Conservation (phyloP, 768 basidiomycete species). For the Suillus sp. region DNA sequence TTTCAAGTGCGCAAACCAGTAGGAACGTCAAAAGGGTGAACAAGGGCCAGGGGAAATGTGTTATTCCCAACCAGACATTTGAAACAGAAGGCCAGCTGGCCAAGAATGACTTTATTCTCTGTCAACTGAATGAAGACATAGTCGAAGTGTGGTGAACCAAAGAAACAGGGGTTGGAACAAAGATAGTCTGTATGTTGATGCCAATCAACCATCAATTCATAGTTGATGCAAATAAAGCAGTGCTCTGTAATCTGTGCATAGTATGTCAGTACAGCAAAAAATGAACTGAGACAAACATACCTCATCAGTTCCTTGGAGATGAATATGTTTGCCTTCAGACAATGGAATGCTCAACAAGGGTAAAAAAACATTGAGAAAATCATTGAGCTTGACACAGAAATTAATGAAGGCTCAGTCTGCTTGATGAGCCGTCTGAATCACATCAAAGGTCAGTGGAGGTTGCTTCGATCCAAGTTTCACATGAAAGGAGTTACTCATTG, state of each 20-base stretch:
- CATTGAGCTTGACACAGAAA: background rate
- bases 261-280: background rate
- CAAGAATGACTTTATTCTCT: too few relatives aligned
- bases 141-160: too few relatives aligned
- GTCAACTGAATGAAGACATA: too few relatives aligned
- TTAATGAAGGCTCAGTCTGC: background rate
- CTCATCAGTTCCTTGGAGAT: background rate
- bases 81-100: too few relatives aligned
- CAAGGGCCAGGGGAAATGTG: too few relatives aligned
- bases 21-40: too few relatives aligned
- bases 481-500: background rate
- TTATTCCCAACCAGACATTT: too few relatives aligned
- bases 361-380: background rate
- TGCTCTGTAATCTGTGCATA: background rate
- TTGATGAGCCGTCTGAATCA: background rate
- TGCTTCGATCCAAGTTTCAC: background rate
- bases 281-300: background rate
- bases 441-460: background rate
- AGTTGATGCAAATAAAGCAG: background rate
- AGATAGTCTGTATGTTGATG: too few relatives aligned
- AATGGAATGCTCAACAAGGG: background rate
- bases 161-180: too few relatives aligned
- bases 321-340: background rate
- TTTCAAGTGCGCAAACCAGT: too few relatives aligned
- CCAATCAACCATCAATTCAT: background rate